Evolutionary conservation across 768 basidiomycete species (phyloP), one percentile per base, ranked within the genome.

Genomic region (Mycena filopes): DNA sequence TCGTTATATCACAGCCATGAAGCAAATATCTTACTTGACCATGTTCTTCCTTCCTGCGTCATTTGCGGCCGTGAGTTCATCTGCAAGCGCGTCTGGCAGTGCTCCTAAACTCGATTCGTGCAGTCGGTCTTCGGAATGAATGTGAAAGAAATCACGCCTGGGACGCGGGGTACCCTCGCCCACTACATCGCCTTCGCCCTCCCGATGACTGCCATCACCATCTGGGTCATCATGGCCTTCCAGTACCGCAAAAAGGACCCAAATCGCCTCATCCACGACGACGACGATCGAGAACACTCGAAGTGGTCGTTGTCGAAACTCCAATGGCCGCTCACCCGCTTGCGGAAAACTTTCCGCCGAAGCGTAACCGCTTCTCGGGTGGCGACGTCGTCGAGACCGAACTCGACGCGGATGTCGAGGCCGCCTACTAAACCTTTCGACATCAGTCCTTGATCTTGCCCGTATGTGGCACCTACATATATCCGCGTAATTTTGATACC

Each of bases 11-110:
- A 12, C 53, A 80, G 83, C 82, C 20, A 83, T 84, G 79, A 84
- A 84, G 60, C 79, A 87, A 56, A 83, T 89, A 33, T 81, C 86
- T 0, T 87, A 87, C 63, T 74, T 89, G 2, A 86, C 87, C 0
- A 89, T 88, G 86, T 71, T 87, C 20, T 89, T 89, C 72, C 75
- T 89, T 11, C 88, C 88, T 0, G 83, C 85, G 2, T 82, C 82
- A 16, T 85, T 89, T 49, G 74, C 79, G 33, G 81, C 81, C 10
- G 82, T 83, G 69, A 55, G 78, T 73, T 50, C 28, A 41, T 50
- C 31, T 33, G 28, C 25, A 29, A n/a, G 49, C 13, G 29, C 7
- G 11, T 2, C 15, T 45, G 9, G 3, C 16, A 33, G 33, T 41
- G n/a, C 28, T 36, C 15, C 56, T 40, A 26, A 57, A n/a, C n/a